Base-by-base conservation (phyloP, 148 eudicot species). In the Persicaria tinctoria region DNA sequence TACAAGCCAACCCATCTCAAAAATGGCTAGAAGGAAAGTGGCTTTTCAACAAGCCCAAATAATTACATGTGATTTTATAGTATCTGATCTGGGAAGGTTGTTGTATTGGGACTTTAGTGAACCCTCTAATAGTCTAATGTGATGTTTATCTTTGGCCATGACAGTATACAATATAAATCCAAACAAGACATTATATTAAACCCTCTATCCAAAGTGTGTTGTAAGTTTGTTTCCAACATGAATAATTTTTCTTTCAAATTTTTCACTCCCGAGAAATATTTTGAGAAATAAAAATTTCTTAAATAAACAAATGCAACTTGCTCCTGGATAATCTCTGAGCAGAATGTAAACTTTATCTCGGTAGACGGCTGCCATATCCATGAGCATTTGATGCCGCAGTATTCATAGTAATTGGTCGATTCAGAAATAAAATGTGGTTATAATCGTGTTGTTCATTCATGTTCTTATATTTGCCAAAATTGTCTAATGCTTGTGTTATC, bases 401-500 rank as follows among this genome's bases (percentile, higher is more conserved):
- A 6, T 17, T 20, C 8, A 32, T 63, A 63, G 46, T 23, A 63
- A 11, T 63, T 4, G 45, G 16, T 32, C 13, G 69, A 63, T 9
- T 63, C 6, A 32, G n/a, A 10, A 10, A 27, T 23, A 32, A 56
- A 10, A 44, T 62, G 46, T 38, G 69, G 38, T 32, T 2, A 41
- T 66, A 41, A 14, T 44, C 14, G 48, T 6, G 48, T 38, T 8
- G 1, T 13, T 14, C n/a, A 66, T 16, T 17, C 41, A 66, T 1
- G 48, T 38, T 66, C 38, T 41, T 66, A 66, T 66, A 10, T 11
- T 63, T 27, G 68, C 32, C 41, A 23, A 63, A 63, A 10, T 66
- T 44, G 17, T 66, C 70, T 66, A 38, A 66, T 38, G 70, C 70
- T 66, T 32, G 45, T 63, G 45, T 63, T 11, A 41, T 56, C 51